phyloP scores from a whole-genome alignment of 768 basidiomycete genomes.

The Naganishia kalamii region DNA sequence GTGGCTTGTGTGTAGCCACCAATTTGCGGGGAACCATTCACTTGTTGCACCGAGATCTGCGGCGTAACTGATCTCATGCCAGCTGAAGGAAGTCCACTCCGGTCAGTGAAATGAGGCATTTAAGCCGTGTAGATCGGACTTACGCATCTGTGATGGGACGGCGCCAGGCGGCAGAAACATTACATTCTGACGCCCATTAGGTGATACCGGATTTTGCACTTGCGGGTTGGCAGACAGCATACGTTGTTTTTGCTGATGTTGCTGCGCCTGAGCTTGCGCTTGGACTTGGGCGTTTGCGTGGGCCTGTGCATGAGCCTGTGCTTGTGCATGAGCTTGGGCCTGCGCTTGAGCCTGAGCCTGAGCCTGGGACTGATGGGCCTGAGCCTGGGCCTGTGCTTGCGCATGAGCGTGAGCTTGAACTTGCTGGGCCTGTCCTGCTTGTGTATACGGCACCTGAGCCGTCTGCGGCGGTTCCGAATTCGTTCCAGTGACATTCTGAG shows the following conservation, averaged over 20 bases:
- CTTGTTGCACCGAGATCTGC: neutral
- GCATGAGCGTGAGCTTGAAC: too few species aligned
- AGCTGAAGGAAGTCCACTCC: neutral
- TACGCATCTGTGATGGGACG: constrained; percentile 4
- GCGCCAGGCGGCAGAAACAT: neutral
- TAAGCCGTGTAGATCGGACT: neutral
- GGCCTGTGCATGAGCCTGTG: neutral
- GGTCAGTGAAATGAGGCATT: neutral
- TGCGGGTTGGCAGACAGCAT: neutral
- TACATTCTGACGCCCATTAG: neutral
- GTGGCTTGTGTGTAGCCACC: neutral
- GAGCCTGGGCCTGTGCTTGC: neutral
- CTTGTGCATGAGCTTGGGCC: neutral
- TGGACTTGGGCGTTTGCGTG: neutral
- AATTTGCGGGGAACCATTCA: neutral
- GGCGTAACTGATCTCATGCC: neutral
- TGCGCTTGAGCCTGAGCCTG: too few species aligned
- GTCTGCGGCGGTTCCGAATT: too few species aligned
- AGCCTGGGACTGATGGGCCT: neutral
- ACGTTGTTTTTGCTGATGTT: neutral
- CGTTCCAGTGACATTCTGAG: too few species aligned
- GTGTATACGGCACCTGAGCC: too few species aligned
- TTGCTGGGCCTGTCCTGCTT: too few species aligned
- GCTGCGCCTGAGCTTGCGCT: neutral
- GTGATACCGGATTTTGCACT: neutral